Evolutionary conservation across 1,284 basidiomycete species (phyloP).

Genomic region (Vanrija sp.): DNA sequence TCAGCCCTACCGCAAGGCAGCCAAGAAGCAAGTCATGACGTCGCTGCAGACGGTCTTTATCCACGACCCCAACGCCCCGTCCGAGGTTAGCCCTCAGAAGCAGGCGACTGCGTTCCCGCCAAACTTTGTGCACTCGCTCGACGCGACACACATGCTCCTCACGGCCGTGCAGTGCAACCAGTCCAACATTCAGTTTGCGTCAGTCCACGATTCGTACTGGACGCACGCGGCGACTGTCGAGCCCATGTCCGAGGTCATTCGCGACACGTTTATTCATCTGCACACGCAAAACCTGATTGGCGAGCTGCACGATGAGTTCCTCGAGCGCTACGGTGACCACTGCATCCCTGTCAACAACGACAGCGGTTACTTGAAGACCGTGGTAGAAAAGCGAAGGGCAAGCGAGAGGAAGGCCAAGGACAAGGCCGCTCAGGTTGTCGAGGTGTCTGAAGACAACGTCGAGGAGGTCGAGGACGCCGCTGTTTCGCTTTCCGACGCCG

Average conservation of each 20-base stretch:
- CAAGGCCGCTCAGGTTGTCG: conserved; percentile 22
- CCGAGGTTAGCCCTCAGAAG: conserved; percentile 78
- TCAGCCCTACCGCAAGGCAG: conserved; percentile 87
- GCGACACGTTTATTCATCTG: conserved; percentile 88
- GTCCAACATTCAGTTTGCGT: conserved; percentile 76
- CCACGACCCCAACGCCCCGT: conserved; percentile 74
- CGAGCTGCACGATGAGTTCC: conserved; percentile 59
- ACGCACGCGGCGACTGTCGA: conserved; percentile 88
- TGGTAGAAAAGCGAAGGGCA: conserved; percentile 10
- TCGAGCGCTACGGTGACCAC: conserved; percentile 70
- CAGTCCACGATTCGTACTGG: conserved; percentile 99
- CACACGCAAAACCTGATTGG: conserved; percentile 81
- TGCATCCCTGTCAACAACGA: conserved; percentile 60
- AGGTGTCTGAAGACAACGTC: conserved; percentile 9
- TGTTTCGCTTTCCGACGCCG: not conserved
- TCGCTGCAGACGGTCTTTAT: conserved; percentile 89
- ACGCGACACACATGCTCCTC: conserved; percentile 98
- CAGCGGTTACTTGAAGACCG: conserved; percentile 11
- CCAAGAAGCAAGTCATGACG: conserved; percentile 76
- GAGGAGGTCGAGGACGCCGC: not conserved
- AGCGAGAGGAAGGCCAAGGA: conserved; percentile 19
- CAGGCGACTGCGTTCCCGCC: conserved; percentile 97
- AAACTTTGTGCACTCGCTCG: conserved; percentile 96
- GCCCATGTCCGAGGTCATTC: conserved; percentile 82
- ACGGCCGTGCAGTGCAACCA: conserved; percentile 85